Evolutionary conservation across 2,329 filamentous ascomycete species (phyloP), one percentile per base, ranked within the genome.

Genomic region (Penicillium oxalicum): DNA sequence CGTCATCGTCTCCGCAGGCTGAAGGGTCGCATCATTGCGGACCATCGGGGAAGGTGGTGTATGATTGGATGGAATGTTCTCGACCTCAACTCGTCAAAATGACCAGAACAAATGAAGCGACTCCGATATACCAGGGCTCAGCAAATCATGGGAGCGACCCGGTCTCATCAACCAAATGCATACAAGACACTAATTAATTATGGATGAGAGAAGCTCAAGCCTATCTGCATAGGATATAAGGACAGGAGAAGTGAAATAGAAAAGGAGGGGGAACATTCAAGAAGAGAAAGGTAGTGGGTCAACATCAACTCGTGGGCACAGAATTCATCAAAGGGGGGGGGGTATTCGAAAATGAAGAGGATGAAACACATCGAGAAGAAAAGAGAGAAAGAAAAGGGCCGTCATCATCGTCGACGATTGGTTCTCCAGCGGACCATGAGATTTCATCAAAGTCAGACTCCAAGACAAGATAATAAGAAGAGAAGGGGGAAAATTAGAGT

Each of bases 381-480:
- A 4, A 13, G 27, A 38, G 24, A 9, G 24, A 24, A 13, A n/a
- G n/a, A 55, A 53, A 56, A 44, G 25, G 48, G 48, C 57, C 57
- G 53, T 57, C 54, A 26, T 58, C 53, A 52, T 58, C 51, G 52
- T 44, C 44, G 26, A 53, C 48, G 34, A 44, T 39, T 41, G 53
- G 50, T 49, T 57, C 55, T 59, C 50, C 58, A 59, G 57, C 51
- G 34, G 55, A 54, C 53, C 53, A 55, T 53, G 51, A 52, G 50
- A 48, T 54, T 13, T 35, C 29, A 36, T 49, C 49, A 53, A 40
- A 52, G 51, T 32, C 3, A 32, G 8, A 32, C 29, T 32, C 29
- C 29, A 32, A 32, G 11, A 32, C 11, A 11, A 11, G 29, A 35
- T 29, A 28, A 44, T 43, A 45, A 58, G 54, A 44, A 50, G 40